Evolutionary conservation across 768 basidiomycete species (phyloP).

Genomic region (Saitozyma sp.): DNA sequence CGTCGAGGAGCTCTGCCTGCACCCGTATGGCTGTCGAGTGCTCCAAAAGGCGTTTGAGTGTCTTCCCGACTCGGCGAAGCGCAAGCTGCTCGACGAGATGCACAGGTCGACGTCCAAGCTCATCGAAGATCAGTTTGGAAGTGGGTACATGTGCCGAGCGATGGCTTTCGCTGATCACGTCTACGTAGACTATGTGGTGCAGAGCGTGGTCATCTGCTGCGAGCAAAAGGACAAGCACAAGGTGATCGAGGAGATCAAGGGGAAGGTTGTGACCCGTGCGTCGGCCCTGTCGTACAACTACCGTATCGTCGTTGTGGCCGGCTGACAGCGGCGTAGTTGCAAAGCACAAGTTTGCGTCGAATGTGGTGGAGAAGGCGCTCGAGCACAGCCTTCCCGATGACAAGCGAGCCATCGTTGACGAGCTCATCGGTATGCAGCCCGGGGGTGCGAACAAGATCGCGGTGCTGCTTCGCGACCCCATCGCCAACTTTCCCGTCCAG

Average conservation of each 20-base stretch:
- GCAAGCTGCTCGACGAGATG: conserved; percentile 77
- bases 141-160: conserved; percentile 17
- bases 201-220: conserved; percentile 85
- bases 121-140: conserved; percentile 86
- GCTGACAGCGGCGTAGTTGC: conserved; percentile 23
- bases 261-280: conserved; percentile 9
- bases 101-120: conserved; percentile 68
- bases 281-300: background rate
- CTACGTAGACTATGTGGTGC: conserved; percentile 74
- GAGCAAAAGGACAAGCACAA: conserved; percentile 48
- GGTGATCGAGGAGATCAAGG: conserved; percentile 3
- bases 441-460: conserved; percentile 67
- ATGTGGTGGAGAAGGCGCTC: conserved; percentile 91
- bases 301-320: background rate
- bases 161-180: background rate
- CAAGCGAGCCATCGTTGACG: conserved; percentile 72
- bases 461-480: conserved; percentile 32
- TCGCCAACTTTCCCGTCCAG: conserved; percentile 45
- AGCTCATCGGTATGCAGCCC: conserved; percentile 67
- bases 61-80: conserved; percentile 66
- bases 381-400: conserved; percentile 65
- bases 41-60: conserved; percentile 89
- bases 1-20: conserved; percentile 76
- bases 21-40: conserved; percentile 92
- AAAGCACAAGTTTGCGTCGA: conserved; percentile 81